Conservation (phyloP, 2,329 filamentous ascomycete genomes). For the Alternaria sp. region DNA sequence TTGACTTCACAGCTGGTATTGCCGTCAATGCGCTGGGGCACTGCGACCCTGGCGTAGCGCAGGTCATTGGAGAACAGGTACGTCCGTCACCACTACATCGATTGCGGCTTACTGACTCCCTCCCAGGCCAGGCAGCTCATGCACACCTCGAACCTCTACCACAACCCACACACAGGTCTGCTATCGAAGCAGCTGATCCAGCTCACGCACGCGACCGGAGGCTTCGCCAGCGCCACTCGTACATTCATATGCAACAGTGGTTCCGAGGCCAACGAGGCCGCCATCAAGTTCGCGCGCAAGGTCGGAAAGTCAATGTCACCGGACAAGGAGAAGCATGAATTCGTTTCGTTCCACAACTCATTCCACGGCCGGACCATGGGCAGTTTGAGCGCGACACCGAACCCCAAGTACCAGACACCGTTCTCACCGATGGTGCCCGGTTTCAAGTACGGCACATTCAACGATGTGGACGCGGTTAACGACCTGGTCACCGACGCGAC, state of each 20-base stretch:
- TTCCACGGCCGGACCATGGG: constrained; percentile 99
- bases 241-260: constrained; percentile 97
- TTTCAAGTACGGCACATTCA: constrained; percentile 85
- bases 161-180: constrained; percentile 93
- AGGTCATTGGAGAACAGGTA: constrained; percentile 79
- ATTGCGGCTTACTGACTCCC: constrained; percentile 16
- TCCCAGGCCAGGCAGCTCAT: constrained; percentile 69
- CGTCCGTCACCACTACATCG: background rate
- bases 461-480: constrained; percentile 75
- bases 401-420: constrained; percentile 95
- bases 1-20: constrained; percentile 96
- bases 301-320: constrained; percentile 78
- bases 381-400: constrained; percentile 90
- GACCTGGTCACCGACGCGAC: constrained; percentile 82
- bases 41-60: constrained; percentile 78
- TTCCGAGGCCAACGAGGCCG: constrained; percentile 95
- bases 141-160: constrained; percentile 95
- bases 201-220: constrained; percentile 77
- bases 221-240: constrained; percentile 78
- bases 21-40: constrained; percentile 94
- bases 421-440: constrained; percentile 96
- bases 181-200: constrained; percentile 86
- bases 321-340: constrained; percentile 74
- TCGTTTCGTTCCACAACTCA: constrained; percentile 88
- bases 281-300: constrained; percentile 96